These are phyloP conservation scores for Neurospora cerealis DNA, from an alignment of 495 filamentous ascomycete genomes.

Conservation along the genomic window DNA sequence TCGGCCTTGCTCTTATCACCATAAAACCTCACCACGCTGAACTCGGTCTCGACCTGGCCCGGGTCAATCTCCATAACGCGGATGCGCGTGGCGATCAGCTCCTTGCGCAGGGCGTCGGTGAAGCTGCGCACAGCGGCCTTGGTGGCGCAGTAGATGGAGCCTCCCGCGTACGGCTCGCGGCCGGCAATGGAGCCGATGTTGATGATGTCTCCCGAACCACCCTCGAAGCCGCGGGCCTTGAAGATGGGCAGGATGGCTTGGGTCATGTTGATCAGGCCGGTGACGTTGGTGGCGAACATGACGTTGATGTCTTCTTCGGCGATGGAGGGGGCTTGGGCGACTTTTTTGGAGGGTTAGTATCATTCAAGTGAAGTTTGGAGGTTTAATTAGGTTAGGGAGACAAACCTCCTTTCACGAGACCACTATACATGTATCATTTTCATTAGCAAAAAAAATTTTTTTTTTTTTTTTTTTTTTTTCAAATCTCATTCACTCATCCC, in stretches of 20 bases:
- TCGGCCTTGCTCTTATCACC: constrained; percentile 94
- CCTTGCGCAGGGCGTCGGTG: constrained; percentile 79
- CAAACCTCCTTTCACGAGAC: constrained; percentile 24
- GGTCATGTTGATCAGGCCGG: constrained; percentile 92
- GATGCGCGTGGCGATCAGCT: constrained; percentile 79
- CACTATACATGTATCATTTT: constrained; percentile 5
- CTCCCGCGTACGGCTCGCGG: constrained; percentile 79
- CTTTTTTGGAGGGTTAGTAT: constrained; percentile 9
- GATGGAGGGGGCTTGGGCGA: constrained; percentile 81
- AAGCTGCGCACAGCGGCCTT: constrained; percentile 90
- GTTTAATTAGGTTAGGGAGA: not conserved
- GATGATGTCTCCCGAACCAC: constrained; percentile 86
- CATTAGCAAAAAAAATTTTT: not conserved
- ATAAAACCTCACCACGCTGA: constrained; percentile 85
- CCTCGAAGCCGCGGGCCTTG: constrained; percentile 58
- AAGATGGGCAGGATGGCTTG: constrained; percentile 82
- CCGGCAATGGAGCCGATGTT: constrained; percentile 96
- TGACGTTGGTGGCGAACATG: constrained; percentile 92
- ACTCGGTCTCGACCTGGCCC: constrained; percentile 96
- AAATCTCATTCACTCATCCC: not conserved
- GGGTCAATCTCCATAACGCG: constrained; percentile 89
- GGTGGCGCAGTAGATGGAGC: constrained; percentile 92
- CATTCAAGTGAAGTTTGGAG: not conserved
- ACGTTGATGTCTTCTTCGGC: constrained; percentile 67
- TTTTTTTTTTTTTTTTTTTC: not conserved